Evolutionary conservation across 169 alveolate genomes (phyloP).

Genomic region (Babesia bigemina): DNA sequence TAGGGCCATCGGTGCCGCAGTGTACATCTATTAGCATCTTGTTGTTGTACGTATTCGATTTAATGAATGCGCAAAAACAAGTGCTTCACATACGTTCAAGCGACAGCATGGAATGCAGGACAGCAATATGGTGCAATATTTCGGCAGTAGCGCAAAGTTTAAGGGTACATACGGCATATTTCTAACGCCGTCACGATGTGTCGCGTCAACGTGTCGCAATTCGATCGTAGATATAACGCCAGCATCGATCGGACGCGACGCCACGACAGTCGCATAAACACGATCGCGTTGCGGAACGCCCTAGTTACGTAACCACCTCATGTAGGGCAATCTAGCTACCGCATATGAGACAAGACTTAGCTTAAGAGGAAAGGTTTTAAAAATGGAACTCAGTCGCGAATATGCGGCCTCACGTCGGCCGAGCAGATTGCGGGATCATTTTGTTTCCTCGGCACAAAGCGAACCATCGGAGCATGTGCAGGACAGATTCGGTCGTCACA

Average conservation of each 20-base stretch:
- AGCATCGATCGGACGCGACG: too few relatives aligned
- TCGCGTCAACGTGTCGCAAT: not conserved
- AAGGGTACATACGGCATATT: not conserved
- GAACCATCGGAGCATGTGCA: not conserved
- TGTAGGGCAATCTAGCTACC: not conserved
- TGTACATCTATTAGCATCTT: not conserved
- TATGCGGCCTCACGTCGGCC: slow-evolving; percentile 19
- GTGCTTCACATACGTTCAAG: not conserved
- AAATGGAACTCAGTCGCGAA: slow-evolving; percentile 13
- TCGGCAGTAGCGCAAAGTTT: slow-evolving; percentile 7
- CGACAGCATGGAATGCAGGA: slow-evolving; percentile 5
- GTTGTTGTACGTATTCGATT: not conserved
- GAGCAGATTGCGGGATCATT: slow-evolving; percentile 33
- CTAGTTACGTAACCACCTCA: too few relatives aligned
- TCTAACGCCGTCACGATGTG: not conserved
- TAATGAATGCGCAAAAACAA: not conserved
- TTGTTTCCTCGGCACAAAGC: not conserved
- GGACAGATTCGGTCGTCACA: not conserved
- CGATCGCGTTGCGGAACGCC: too few relatives aligned
- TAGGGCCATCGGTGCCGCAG: not conserved
- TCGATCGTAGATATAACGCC: not conserved
- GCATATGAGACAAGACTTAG: not conserved
- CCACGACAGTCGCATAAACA: too few relatives aligned
- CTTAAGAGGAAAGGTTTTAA: not conserved
- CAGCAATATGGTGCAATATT: slow-evolving; percentile 24